These are phyloP conservation scores for Diaporthe sp. DNA, from an alignment of 2,329 filamentous ascomycete species.

Conservation along the genomic window DNA sequence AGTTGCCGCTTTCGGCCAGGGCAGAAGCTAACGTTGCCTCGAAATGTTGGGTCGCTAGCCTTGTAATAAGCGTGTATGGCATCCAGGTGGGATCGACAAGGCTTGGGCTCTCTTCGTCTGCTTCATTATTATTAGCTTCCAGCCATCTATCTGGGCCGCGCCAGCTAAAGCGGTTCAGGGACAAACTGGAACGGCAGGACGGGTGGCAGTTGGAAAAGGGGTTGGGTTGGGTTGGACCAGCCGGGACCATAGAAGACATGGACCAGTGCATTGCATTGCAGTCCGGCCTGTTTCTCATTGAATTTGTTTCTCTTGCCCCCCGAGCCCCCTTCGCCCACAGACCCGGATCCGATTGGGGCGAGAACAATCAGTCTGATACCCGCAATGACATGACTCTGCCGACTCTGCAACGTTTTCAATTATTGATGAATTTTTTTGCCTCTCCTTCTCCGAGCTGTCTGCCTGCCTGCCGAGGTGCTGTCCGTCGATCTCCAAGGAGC, in stretches of 20 bases:
- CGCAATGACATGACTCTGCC: slow-evolving; percentile 25
- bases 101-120: not conserved
- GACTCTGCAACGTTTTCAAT: slow-evolving; percentile 7
- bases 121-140: slow-evolving; percentile 4
- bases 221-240: not conserved
- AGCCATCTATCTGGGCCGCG: slow-evolving; percentile 2
- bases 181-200: not conserved
- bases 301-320: not conserved
- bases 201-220: not conserved
- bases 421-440: not conserved
- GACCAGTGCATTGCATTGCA: not conserved
- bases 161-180: not conserved
- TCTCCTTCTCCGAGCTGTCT: not conserved
- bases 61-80: slow-evolving; percentile 12
- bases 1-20: slow-evolving; percentile 14
- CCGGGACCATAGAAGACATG: not conserved
- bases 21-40: not conserved
- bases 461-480: slow-evolving; percentile 20
- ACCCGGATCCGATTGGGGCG: slow-evolving; percentile 17
- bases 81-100: slow-evolving; percentile 19
- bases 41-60: slow-evolving; percentile 3
- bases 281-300: not conserved
- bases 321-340: not conserved
- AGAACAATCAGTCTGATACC: slow-evolving; percentile 15
- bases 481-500: not conserved